These are phyloP conservation scores for Noccaea bulbosa DNA, from an alignment of 345 rosid species.

Conservation along the genomic window DNA sequence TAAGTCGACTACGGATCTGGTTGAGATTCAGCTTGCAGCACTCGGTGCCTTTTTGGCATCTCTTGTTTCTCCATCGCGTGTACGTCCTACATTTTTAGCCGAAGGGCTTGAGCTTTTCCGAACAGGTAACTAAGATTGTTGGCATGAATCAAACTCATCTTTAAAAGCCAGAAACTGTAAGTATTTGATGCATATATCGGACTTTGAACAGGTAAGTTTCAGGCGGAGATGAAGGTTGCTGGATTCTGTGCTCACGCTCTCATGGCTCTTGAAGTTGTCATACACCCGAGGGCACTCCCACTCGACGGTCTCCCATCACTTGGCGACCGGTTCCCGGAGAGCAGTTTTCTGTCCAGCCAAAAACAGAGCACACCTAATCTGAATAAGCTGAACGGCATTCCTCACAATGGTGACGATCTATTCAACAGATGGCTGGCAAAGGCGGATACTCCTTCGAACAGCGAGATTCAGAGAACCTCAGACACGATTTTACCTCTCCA, in stretches of 20 bases:
- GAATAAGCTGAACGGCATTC: conserved; percentile 36
- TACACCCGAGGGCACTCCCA: conserved; percentile 83
- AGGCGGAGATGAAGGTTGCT: conserved; percentile 59
- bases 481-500: conserved; percentile 26
- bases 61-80: conserved; percentile 67
- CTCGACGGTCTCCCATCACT: conserved; percentile 49
- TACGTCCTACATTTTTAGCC: conserved; percentile 65
- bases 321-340: conserved; percentile 36
- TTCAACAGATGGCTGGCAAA: conserved; percentile 46
- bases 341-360: conserved; percentile 38
- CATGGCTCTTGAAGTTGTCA: conserved; percentile 73
- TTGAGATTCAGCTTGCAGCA: conserved; percentile 75
- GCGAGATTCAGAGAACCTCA: conserved; percentile 32
- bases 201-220: conserved; percentile 54
- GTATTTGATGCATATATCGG: conserved; percentile 28
- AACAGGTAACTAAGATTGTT: conserved; percentile 54
- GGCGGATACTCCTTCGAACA: conserved; percentile 39
- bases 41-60: conserved; percentile 75
- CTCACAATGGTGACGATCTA: conserved; percentile 51
- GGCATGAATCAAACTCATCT: background rate
- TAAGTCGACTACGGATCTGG: conserved; percentile 42
- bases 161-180: background rate
- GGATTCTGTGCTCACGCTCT: conserved; percentile 78
- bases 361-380: conserved; percentile 39
- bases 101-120: conserved; percentile 73